Evolutionary conservation across 345 rosid genomes (phyloP).

Genomic region (Gossypium bickii): DNA sequence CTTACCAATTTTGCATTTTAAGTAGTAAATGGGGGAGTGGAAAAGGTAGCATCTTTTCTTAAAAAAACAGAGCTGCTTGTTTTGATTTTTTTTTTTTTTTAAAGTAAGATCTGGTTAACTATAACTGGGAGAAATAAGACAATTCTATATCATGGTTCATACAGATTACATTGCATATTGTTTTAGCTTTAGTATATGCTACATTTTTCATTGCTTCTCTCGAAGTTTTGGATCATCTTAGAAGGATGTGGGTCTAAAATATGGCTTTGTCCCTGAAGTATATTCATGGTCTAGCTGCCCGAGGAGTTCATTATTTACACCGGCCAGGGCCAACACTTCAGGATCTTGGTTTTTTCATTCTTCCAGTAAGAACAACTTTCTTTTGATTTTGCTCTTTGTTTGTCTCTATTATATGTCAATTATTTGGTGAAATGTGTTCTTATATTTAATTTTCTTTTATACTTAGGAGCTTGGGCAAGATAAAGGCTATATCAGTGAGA

Average conservation of each 20-base stretch:
- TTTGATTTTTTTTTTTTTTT: neutral
- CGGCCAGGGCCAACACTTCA: slow-evolving; percentile 80
- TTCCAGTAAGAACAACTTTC: slow-evolving; percentile 58
- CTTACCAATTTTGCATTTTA: neutral
- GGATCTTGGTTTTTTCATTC: slow-evolving; percentile 81
- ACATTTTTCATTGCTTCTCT: neutral
- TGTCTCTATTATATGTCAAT: neutral
- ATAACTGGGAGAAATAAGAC: slow-evolving; percentile 24
- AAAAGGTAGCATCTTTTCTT: neutral
- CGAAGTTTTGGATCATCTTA: neutral
- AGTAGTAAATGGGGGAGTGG: neutral
- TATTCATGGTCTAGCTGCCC: slow-evolving; percentile 81
- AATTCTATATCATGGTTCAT: slow-evolving; percentile 20
- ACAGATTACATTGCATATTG: neutral
- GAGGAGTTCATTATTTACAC: slow-evolving; percentile 93
- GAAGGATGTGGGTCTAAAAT: neutral
- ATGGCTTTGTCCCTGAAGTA: slow-evolving; percentile 45
- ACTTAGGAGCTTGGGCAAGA: slow-evolving; percentile 92
- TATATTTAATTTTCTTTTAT: slow-evolving; percentile 16
- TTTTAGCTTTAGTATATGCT: neutral
- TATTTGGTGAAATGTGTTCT: slow-evolving; percentile 1
- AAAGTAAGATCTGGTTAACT: slow-evolving; percentile 31
- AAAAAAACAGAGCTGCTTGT: neutral
- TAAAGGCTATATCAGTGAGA: slow-evolving; percentile 87
- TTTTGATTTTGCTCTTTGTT: slow-evolving; percentile 6